Conservation (phyloP, 148 eudicot species). For the Beta vulgaris region DNA sequence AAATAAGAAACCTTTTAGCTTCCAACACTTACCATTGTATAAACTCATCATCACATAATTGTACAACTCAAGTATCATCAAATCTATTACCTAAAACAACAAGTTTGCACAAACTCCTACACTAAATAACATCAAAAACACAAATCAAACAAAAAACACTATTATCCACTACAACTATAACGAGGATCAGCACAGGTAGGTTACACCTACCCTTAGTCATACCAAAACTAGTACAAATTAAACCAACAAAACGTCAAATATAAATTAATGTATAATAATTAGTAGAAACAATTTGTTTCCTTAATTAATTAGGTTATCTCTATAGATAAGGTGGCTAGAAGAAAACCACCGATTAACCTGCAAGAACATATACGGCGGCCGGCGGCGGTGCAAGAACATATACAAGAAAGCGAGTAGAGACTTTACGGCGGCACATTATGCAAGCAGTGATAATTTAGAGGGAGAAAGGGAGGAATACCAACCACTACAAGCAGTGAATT, state of each 20-base stretch:
- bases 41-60: conserved; percentile 20
- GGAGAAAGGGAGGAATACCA: too few species aligned
- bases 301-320: too few species aligned
- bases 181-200: too few species aligned
- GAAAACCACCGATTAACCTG: conserved; percentile 81
- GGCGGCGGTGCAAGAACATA: conserved; percentile 77
- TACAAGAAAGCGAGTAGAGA: conserved; percentile 75
- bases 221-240: conserved; percentile 9
- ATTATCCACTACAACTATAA: neutral
- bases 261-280: neutral
- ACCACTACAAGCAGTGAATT: too few species aligned
- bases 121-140: neutral
- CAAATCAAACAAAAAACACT: neutral
- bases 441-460: too few species aligned
- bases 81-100: neutral
- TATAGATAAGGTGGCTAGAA: conserved; percentile 81
- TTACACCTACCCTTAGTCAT: too few species aligned
- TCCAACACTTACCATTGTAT: conserved; percentile 28
- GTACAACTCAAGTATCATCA: conserved; percentile 22
- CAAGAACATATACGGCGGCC: too few species aligned
- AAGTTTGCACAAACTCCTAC: neutral
- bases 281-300: neutral
- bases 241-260: neutral
- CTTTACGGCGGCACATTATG: conserved; percentile 69
- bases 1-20: too few species aligned